Conservation (phyloP, 2,329 filamentous ascomycete species). For the Bipolaris cookei region DNA sequence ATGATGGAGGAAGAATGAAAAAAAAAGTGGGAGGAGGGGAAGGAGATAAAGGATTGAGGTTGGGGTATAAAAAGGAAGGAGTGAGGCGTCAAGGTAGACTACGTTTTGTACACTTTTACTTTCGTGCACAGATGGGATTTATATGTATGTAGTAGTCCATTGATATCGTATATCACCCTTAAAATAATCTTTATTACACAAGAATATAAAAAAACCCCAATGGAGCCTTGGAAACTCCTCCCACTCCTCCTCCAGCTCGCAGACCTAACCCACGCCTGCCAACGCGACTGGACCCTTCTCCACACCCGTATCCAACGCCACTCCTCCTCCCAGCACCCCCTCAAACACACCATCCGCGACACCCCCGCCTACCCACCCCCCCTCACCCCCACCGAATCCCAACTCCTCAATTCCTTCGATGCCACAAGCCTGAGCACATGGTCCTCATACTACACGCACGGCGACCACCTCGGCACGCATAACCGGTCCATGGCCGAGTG, state of each 20-base stretch:
- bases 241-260: not conserved
- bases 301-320: conserved; percentile 21
- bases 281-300: conserved; percentile 5
- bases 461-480: conserved; percentile 41
- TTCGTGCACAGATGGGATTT: too few relatives aligned
- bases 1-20: too few relatives aligned
- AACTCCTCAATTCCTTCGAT: conserved; percentile 50
- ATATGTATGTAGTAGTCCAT: too few relatives aligned
- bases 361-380: conserved; percentile 41
- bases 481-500: conserved; percentile 48
- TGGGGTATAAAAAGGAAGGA: too few relatives aligned
- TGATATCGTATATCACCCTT: too few relatives aligned
- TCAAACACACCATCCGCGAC: conserved; percentile 9
- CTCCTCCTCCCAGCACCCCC: not conserved
- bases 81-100: too few relatives aligned
- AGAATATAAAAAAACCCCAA: too few relatives aligned
- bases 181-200: too few relatives aligned
- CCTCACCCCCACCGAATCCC: conserved; percentile 45
- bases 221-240: too few relatives aligned
- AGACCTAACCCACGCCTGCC: not conserved
- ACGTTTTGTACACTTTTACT: too few relatives aligned
- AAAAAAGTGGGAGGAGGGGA: too few relatives aligned
- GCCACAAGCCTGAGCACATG: conserved; percentile 47
- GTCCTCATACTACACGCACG: conserved; percentile 50
- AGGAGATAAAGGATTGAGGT: too few relatives aligned